phyloP scores from a whole-genome alignment of 2,329 filamentous ascomycete genomes.

The Chaetomium sp. region DNA sequence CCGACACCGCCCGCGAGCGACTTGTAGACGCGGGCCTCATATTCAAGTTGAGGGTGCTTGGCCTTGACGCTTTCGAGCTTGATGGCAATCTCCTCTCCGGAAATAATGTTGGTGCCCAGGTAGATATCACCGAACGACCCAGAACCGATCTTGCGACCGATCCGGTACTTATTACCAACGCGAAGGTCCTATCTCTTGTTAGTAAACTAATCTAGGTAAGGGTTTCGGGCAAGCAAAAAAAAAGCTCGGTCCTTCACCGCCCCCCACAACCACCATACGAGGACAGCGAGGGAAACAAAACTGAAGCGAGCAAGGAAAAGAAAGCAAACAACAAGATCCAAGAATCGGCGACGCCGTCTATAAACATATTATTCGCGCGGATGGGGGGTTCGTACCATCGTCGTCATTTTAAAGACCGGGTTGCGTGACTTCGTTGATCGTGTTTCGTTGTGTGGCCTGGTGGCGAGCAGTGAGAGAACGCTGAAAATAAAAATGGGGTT shows the following conservation, averaged over 20 bases:
- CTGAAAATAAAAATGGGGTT: neutral
- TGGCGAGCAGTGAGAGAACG: neutral
- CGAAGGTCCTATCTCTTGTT: slow-evolving; percentile 70
- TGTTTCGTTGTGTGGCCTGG: neutral
- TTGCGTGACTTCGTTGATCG: neutral
- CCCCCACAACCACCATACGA: neutral
- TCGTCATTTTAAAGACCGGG: slow-evolving; percentile 38
- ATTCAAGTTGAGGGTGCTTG: slow-evolving; percentile 97
- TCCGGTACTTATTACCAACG: slow-evolving; percentile 99
- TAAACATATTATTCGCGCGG: neutral
- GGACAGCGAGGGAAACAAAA: neutral
- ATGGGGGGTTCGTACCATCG: slow-evolving; percentile 38
- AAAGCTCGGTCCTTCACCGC: neutral
- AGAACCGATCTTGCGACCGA: slow-evolving; percentile 97
- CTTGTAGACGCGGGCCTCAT: slow-evolving; percentile 91
- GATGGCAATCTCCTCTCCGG: slow-evolving; percentile 98
- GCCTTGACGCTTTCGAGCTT: slow-evolving; percentile 99
- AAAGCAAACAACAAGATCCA: neutral
- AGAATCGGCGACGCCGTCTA: neutral
- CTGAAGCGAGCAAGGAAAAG: neutral
- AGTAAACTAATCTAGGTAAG: neutral
- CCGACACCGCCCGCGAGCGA: slow-evolving; percentile 91
- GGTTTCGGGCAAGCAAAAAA: neutral
- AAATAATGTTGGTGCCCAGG: slow-evolving; percentile 98
- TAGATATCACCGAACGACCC: slow-evolving; percentile 98